Conservation (phyloP, 2,329 filamentous ascomycete species). For the Chaetomiaceae sp. region DNA sequence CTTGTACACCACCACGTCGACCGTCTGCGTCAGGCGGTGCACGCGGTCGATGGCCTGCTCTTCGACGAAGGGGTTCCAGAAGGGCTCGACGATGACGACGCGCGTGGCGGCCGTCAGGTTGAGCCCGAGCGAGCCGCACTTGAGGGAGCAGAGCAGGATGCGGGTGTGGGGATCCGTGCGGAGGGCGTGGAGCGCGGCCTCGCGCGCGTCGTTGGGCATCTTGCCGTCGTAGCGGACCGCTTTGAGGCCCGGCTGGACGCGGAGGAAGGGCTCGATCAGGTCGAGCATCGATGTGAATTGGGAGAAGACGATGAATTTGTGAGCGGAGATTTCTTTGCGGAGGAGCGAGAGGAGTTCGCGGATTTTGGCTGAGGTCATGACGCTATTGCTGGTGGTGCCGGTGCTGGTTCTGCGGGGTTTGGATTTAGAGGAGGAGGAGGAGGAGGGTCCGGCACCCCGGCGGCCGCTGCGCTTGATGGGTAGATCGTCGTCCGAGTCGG, state of each 20-base stretch:
- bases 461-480: background rate
- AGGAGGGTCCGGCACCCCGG: background rate
- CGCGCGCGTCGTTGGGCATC: constrained; percentile 90
- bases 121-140: constrained; percentile 86
- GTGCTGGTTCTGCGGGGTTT: constrained; percentile 20
- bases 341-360: constrained; percentile 78
- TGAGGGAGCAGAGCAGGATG: constrained; percentile 86
- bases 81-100: constrained; percentile 93
- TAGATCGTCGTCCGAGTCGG: constrained; percentile 17
- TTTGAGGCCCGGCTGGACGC: constrained; percentile 60
- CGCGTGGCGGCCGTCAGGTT: constrained; percentile 92
- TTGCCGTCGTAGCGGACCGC: constrained; percentile 90
- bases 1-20: constrained; percentile 93
- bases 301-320: constrained; percentile 98
- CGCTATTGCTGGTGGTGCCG: constrained; percentile 43
- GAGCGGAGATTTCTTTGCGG: constrained; percentile 67
- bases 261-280: constrained; percentile 87
- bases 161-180: constrained; percentile 71
- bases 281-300: constrained; percentile 99
- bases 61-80: constrained; percentile 99
- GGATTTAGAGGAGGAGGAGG: background rate
- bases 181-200: constrained; percentile 75
- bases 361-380: constrained; percentile 83
- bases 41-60: constrained; percentile 98
- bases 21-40: constrained; percentile 93